These are phyloP conservation scores for Nidula microcarpa DNA, from an alignment of 768 basidiomycete genomes.

Conservation along the genomic window DNA sequence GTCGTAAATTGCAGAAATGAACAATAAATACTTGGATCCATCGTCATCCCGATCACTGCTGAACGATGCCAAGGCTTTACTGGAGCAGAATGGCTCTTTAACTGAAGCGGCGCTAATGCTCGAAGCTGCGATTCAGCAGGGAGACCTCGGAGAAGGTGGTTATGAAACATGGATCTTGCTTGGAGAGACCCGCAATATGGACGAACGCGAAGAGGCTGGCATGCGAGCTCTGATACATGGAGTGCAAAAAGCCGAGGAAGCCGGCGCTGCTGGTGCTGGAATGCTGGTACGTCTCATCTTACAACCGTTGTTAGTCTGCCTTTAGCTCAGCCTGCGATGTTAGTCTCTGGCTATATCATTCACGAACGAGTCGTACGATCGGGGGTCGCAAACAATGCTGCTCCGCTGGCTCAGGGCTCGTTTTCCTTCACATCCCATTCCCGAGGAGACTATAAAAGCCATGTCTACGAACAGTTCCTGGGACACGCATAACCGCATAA, in stretches of 20 bases:
- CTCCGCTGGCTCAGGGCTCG: slow-evolving; percentile 78
- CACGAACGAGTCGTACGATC: slow-evolving; percentile 90
- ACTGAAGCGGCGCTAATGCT: slow-evolving; percentile 84
- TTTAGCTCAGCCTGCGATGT: slow-evolving; percentile 7
- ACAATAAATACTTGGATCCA: slow-evolving; percentile 67
- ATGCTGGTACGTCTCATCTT: slow-evolving; percentile 57
- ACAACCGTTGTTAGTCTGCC: not conserved
- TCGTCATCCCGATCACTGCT: slow-evolving; percentile 49
- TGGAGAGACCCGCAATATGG: slow-evolving; percentile 88
- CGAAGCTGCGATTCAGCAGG: slow-evolving; percentile 86
- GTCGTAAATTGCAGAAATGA: slow-evolving; percentile 45
- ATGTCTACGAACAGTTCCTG: slow-evolving; percentile 61
- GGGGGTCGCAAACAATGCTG: slow-evolving; percentile 81
- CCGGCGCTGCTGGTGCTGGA: slow-evolving; percentile 62
- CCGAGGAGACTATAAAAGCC: slow-evolving; percentile 53
- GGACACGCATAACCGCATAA: slow-evolving; percentile 78
- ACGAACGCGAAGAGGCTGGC: slow-evolving; percentile 80
- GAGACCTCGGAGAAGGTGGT: slow-evolving; percentile 75
- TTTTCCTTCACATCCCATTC: slow-evolving; percentile 53
- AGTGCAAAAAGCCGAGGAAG: slow-evolving; percentile 60
- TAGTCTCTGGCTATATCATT: slow-evolving; percentile 95
- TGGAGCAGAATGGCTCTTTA: slow-evolving; percentile 80
- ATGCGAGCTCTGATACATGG: slow-evolving; percentile 79
- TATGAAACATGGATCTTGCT: slow-evolving; percentile 92
- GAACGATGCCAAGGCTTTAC: slow-evolving; percentile 70